Percentiles rank a stretch among this genome's conserved stretches.
Evolutionary conservation across 306 rosid species (phyloP).

Genomic region (Dryas alaskensis): DNA sequence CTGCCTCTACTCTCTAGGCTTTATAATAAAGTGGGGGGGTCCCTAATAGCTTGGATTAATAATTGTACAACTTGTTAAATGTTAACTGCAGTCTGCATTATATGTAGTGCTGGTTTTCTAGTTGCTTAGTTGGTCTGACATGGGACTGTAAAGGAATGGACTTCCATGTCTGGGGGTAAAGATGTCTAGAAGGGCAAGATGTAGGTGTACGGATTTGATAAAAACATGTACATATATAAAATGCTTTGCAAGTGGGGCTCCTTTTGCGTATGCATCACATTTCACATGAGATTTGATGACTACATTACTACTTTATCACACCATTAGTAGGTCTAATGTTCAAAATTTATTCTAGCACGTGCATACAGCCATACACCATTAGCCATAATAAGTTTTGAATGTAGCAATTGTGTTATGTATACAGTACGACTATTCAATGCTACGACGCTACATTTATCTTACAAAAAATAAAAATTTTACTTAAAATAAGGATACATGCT

Average conservation of each 20-base stretch:
- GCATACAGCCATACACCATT: no score
- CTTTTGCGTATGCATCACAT: not conserved
- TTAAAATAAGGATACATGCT: no score
- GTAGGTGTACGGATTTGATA: no score
- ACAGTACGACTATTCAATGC: no score
- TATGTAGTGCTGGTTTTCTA: not conserved
- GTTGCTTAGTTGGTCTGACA: not conserved
- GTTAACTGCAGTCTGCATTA: not conserved
- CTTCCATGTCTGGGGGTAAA: not conserved
- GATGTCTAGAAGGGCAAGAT: not conserved
- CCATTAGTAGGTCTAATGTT: no score
- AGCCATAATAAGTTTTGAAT: no score
- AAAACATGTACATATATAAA: no score
- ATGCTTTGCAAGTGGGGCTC: no score
- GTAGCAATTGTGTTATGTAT: no score
- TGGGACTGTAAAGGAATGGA: not conserved
- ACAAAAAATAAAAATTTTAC: no score
- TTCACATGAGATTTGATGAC: not conserved
- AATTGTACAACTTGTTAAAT: not conserved
- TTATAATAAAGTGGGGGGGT: not conserved
- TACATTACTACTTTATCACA: not conserved
- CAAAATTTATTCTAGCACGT: no score
- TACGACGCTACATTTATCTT: no score
- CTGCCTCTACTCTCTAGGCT: constrained; percentile 5
- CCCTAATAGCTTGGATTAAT: constrained; percentile 11